Evolutionary conservation across 2,329 filamentous ascomycete genomes (phyloP), one percentile per base, ranked within the genome.

Genomic region (Whalleya microplaca): DNA sequence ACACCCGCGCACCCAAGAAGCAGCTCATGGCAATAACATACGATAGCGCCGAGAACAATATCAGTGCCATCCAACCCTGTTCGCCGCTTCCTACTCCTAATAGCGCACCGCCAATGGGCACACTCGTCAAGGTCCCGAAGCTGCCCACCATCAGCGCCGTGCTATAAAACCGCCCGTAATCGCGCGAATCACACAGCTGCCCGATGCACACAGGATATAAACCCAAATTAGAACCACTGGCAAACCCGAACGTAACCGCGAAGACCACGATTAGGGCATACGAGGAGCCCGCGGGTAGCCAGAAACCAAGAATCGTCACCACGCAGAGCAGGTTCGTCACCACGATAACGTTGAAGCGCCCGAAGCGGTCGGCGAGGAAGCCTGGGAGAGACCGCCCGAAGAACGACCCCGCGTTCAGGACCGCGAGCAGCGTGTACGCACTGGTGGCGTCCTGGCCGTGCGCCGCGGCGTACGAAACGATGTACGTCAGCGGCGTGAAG

Each of bases 321-420:
- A 88, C 77, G 56, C 78, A 82, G 5, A 82, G 64, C 0, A 80
- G 72, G 21, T 92, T 83, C 0, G 88, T 88, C 18, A 85, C 71
- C 45, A 94, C 83, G 74, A 95, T 89, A 48, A 87, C 84, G 69
- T 96, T 96, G 76, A 91, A 96, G 3, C 91, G 84, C 0, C 92
- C 92, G 2, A 92, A 71, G 48, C 80, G 84, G 69, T 96, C 92
- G 0, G 91, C 88, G 8, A 92, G 75, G 59, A 90, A 81, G 0
- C 92, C 91, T 0, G 92, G 91, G 0, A 92, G 78, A 73, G 86
- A 89, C 20, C 92, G 84, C 2, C 92, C 92, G 7, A 95, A 76
- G 50, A 89, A 86, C 0, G 88, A 91, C 10, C 89, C 90, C 0
- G 85, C 90, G 69, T 95, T 96, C 66, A 96, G 81, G 55, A 95